Base-by-base conservation (phyloP, 2,329 filamentous ascomycete genomes). In the Karstenula rhodostoma region DNA sequence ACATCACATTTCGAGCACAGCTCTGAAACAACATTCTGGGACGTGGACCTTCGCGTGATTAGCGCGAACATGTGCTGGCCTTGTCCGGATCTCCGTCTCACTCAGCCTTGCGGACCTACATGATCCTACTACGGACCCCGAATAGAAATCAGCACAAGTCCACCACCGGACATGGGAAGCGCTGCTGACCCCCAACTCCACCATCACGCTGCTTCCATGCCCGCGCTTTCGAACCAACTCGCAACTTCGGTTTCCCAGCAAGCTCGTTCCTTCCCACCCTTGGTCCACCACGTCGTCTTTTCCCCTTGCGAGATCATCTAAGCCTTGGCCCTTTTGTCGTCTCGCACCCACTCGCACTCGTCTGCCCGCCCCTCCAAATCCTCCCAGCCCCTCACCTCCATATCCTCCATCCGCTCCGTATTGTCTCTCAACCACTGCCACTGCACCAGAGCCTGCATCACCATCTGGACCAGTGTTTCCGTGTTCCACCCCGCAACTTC, bases 361-460 rank as follows among this genome's bases (percentile, higher is more conserved):
- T 72, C 69, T 0, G 63, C 67, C 47, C 46, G 63, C 0, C 62
- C 64, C 2, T 68, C 70, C 51, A 74, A 22, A 17, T 69, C 70
- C 46, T 69, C 65, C 67, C 69, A 75, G 6, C 57, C 66, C 15
- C 44, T 3, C 2, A 63, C 57, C 42, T 73, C 68, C 72, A 74
- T 73, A 9, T 68, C 67, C 10, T 61, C 65, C 35, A 75, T 33
- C 6, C 51, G 54, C 49, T 66, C 66, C 17, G 71, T 74, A 29
- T 70, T 71, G 33, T 61, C 23, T 46, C 72, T 62, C 55, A 75
- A 44, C 73, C 70, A 72, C 59, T 72, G 70, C 73, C 73, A 75
- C 27, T 68, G 64, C 59, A 71, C 22, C 1, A 70, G 37, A 2
- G 67, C 63, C 44, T 64, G 59, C 7, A 56, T 61, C 7, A 63